These are phyloP conservation scores for Pleurostoma richardsiae DNA, from an alignment of 2,329 filamentous ascomycete species.

Conservation along the genomic window DNA sequence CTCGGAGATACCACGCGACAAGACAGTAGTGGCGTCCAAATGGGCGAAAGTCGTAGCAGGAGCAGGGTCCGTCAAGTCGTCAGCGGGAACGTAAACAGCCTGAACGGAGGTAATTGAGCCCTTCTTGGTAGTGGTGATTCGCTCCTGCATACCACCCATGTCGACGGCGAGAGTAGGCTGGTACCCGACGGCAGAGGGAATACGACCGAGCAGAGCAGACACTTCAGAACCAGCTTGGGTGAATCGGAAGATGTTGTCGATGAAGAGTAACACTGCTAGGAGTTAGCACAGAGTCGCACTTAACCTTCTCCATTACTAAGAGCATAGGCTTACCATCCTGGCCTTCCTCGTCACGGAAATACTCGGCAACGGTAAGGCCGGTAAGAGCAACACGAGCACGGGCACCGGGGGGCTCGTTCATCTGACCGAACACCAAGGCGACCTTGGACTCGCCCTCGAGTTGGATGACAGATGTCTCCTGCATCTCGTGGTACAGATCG, in stretches of 20 bases:
- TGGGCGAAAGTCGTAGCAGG: slow-evolving; percentile 99
- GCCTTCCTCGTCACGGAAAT: slow-evolving; percentile 72
- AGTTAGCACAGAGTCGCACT: slow-evolving; percentile 15
- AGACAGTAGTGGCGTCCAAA: slow-evolving; percentile 99
- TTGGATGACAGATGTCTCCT: slow-evolving; percentile 99
- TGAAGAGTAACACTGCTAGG: slow-evolving; percentile 83
- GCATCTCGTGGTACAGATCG: slow-evolving; percentile 99
- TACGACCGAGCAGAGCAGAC: slow-evolving; percentile 98
- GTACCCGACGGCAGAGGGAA: slow-evolving; percentile 99
- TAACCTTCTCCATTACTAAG: neutral
- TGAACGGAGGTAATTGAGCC: slow-evolving; percentile 99
- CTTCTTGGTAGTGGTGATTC: slow-evolving; percentile 99
- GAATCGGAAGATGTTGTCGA: slow-evolving; percentile 99
- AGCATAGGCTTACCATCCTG: slow-evolving; percentile 67
- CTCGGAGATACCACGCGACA: slow-evolving; percentile 99
- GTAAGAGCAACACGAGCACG: slow-evolving; percentile 99
- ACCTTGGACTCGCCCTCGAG: slow-evolving; percentile 99
- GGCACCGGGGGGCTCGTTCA: slow-evolving; percentile 99
- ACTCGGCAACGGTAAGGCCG: slow-evolving; percentile 74
- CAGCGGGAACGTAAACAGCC: slow-evolving; percentile 99
- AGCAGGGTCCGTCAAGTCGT: slow-evolving; percentile 99
- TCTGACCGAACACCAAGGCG: slow-evolving; percentile 98
- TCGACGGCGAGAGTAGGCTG: slow-evolving; percentile 97
- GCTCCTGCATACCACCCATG: slow-evolving; percentile 99
- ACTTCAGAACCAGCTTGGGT: slow-evolving; percentile 99